These are phyloP conservation scores for Russula virescens DNA, from an alignment of 768 basidiomycete genomes.

Conservation along the genomic window DNA sequence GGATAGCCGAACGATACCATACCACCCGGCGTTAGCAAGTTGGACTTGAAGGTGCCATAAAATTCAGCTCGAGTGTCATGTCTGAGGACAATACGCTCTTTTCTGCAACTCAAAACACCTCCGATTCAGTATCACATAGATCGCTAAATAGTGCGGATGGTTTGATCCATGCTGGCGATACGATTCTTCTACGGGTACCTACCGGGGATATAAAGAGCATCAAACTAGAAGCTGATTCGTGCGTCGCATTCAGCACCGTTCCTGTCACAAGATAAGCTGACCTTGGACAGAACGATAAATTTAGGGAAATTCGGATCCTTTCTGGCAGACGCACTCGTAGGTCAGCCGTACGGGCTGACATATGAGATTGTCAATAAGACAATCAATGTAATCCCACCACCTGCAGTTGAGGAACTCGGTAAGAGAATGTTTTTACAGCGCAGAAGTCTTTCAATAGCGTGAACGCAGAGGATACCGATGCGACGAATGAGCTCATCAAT, in stretches of 20 bases:
- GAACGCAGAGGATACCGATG: conserved; percentile 83
- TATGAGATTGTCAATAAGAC: conserved; percentile 79
- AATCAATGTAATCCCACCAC: conserved; percentile 55
- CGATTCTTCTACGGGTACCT: conserved; percentile 74
- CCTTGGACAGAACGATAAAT: conserved; percentile 49
- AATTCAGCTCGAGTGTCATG: conserved; percentile 1
- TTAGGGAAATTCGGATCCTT: conserved; percentile 89
- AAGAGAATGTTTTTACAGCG: conserved; percentile 27
- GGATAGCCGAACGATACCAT: not conserved
- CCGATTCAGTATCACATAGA: not conserved
- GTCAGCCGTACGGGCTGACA: conserved; percentile 79
- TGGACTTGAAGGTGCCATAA: not conserved
- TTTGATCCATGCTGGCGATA: conserved; percentile 59
- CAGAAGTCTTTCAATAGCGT: conserved; percentile 2
- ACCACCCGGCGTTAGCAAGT: too few relatives aligned
- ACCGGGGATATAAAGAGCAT: conserved; percentile 73
- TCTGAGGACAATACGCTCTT: not conserved
- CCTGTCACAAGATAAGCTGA: not conserved
- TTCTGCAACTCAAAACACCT: not conserved
- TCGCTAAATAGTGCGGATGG: not conserved
- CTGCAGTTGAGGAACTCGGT: conserved; percentile 77
- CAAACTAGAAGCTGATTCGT: conserved; percentile 49
- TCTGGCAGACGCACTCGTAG: conserved; percentile 66
- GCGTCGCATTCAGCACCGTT: not conserved
- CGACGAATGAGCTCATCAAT: conserved; percentile 94